Base-by-base conservation (phyloP, 495 filamentous ascomycete species). In the Aspergillus baeticus region DNA sequence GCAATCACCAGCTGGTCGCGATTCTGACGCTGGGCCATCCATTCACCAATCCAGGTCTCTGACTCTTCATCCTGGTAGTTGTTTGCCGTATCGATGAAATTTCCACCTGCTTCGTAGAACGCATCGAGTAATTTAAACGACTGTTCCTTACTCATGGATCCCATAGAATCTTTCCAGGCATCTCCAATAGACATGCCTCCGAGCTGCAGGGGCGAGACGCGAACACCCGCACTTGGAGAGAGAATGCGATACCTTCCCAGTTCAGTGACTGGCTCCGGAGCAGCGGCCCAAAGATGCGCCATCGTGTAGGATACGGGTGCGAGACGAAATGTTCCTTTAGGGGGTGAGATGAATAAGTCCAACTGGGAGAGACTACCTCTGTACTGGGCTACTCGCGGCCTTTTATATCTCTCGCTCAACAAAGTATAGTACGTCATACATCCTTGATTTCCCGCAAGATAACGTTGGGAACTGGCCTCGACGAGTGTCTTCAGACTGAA, bases 1-100 rank as follows among this genome's bases (percentile, higher is more conserved):
- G 89, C 88, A 36, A 93, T 74, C 22, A 93, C 87, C 39, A 90
- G 73, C 52, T 84, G 74, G 63, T 88, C 85, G 0, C 87, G 75
- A 57, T 78, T 81, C n/a, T 72, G 63, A 15, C 82, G 76, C 6
- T 63, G 29, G 15, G 71, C 51, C 77, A 84, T 81, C 81, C 81
- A 84, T 54, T 84, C 81, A 23, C 81, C 81, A 6, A 84, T 55
- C 78, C 78, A 81, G 11, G 45, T 51, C 61, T 84, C 81, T 15
- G 68, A 76, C 53, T 82, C 63, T 36, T 73, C 71, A 58, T 65
- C 50, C 52, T 84, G 77, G 64, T 86, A 86, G 64, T 77, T 81
- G 65, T 80, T 83, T 48, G 76, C 46, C 3, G 75, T 80, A 58
- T 80, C 77, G 64, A 80, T 75, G 60, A 80, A 80, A 63, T 84